A percentile compares a stretch with the other conserved stretches of the same genome.
These are phyloP conservation scores for Ogataea chonburiensis DNA, from an alignment of 805 yeast species.

Conservation along the genomic window DNA sequence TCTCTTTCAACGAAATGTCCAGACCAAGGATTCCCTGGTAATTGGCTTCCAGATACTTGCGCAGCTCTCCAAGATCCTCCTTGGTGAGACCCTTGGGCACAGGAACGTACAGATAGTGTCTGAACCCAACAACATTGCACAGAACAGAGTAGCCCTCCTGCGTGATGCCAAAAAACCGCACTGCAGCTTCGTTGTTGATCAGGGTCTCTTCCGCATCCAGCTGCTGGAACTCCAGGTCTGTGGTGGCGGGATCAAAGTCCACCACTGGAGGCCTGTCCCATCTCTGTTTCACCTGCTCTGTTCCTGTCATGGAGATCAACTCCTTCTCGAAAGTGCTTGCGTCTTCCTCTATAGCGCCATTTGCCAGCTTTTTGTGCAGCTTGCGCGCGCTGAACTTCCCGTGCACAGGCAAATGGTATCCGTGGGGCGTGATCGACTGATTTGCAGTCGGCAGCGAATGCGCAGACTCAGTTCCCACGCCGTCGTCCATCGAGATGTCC, in stretches of 20 bases:
- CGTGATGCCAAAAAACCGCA: constrained; percentile 92
- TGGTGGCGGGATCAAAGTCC: constrained; percentile 45
- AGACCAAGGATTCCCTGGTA: constrained; percentile 63
- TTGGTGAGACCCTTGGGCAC: constrained; percentile 76
- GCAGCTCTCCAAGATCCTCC: constrained; percentile 49
- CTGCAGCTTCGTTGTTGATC: constrained; percentile 55
- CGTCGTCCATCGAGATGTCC: constrained; percentile 23
- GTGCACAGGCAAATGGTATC: constrained; percentile 33
- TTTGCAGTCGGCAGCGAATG: constrained; percentile 34
- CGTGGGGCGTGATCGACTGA: constrained; percentile 28
- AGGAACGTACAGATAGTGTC: constrained; percentile 89
- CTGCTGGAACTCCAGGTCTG: constrained; percentile 79
- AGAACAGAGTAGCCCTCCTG: constrained; percentile 82
- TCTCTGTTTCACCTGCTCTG: constrained; percentile 29
- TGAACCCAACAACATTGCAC: constrained; percentile 85
- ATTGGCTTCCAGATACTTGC: constrained; percentile 43
- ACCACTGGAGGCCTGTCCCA: constrained; percentile 59
- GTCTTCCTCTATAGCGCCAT: constrained; percentile 33
- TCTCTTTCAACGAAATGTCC: constrained; percentile 70
- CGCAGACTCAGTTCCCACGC: constrained; percentile 27
- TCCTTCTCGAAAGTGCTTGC: constrained; percentile 55
- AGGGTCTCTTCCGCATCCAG: constrained; percentile 88
- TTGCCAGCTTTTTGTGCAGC: constrained; percentile 30
- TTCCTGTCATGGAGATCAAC: constrained; percentile 42
- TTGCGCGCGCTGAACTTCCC: constrained; percentile 24